Evolutionary conservation across 1,139 yeast genomes (phyloP).

Genomic region (Pichia sp.): DNA sequence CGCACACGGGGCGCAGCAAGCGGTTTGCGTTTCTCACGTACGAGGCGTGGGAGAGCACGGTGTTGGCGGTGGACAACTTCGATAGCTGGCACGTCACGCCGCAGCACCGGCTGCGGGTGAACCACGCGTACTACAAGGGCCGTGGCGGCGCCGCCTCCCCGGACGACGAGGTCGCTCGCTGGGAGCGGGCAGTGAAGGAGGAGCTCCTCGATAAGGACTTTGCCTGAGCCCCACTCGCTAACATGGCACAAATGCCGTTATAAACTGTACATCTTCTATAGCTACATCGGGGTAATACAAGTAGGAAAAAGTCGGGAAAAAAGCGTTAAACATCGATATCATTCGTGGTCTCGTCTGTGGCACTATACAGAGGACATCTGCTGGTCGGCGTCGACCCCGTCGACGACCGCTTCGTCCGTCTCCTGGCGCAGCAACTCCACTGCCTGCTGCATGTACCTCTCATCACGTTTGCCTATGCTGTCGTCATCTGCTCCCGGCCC

Average conservation of each 20-base stretch:
- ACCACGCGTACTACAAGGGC: slow-evolving; percentile 11
- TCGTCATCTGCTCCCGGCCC: neutral
- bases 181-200: slow-evolving; percentile 10
- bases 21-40: slow-evolving; percentile 84
- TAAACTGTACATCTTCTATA: slow-evolving; percentile 1
- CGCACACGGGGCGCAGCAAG: slow-evolving; percentile 59
- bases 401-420: neutral
- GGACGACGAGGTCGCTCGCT: neutral
- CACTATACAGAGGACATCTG: slow-evolving; percentile 1
- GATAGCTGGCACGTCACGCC: slow-evolving; percentile 45
- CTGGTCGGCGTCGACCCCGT: neutral
- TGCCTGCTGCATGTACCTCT: slow-evolving; percentile 26
- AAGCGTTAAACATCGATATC: no score
- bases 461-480: slow-evolving; percentile 25
- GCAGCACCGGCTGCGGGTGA: slow-evolving; percentile 5
- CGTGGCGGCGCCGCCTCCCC: neutral
- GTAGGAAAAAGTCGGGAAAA: neutral
- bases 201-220: slow-evolving; percentile 12
- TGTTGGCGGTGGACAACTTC: slow-evolving; percentile 84
- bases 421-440: neutral
- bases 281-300: neutral
- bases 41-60: slow-evolving; percentile 75
- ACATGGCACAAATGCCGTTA: neutral
- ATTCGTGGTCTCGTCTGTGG: neutral
- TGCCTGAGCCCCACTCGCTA: no score